Base-by-base conservation (phyloP, 1,284 basidiomycete genomes). In the Marasmius sp. region DNA sequence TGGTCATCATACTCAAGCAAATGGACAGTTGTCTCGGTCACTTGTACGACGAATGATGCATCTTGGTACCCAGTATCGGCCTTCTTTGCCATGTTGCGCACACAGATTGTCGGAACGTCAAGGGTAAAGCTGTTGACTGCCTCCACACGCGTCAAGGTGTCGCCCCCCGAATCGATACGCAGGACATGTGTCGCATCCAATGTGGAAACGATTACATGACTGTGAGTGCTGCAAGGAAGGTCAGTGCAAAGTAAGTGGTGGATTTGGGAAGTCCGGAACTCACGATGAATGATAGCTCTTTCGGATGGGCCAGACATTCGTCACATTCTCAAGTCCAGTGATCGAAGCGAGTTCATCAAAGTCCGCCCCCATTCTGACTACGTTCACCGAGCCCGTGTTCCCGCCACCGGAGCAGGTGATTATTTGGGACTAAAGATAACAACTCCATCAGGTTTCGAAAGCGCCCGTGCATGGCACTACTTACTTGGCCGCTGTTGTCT, bases 371-470 rank as follows among this genome's bases (percentile, higher is more conserved):
- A 89, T 94, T 61, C 93, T 82, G 9, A 98, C 84, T 33, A 96
- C 75, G 43, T 93, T 88, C 9, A 99, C 71, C 10, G 91, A 90
- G 7, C 96, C 95, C 0, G 87, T 85, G 64, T 88, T 94, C 18
- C 85, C 84, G 0, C 89, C 91, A 1, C 97, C 97, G 2, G 95
- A 97, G 65, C 94, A 95, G 0, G 95, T 92, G 3, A 98, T 86
- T 52, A 98, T 84, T 71, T 95, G 88, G 12, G 85, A 85, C 88
- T 93, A 70, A 8, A 53, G 8, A n/a, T 39, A 14, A 36, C 27
- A 55, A 41, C 70, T 58, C n/a, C 62, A 59, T 45, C 59, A 55
- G 52, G 36, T 57, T 49, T 50, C 12, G 62, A 55, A 9, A 62
- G 47, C 20, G 27, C 61, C 54, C 37, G 61, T n/a, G 48, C 9